phyloP scores from a whole-genome alignment of 495 filamentous ascomycete genomes.

The Hypoxylon cercidicola region DNA sequence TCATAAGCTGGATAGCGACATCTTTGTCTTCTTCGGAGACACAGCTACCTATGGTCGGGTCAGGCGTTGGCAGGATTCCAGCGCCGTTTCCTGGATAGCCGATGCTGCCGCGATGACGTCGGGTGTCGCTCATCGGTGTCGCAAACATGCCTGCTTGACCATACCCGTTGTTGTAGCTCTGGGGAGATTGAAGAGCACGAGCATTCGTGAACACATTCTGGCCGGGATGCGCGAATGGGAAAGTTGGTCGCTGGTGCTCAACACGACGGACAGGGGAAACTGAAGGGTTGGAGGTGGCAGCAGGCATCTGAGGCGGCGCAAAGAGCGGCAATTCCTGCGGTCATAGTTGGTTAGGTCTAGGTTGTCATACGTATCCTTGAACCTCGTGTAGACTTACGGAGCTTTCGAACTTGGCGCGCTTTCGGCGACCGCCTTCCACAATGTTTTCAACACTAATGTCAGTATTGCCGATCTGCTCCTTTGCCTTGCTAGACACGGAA shows the following conservation, averaged over 20 bases:
- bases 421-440: conserved; percentile 93
- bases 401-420: conserved; percentile 97
- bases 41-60: conserved; percentile 91
- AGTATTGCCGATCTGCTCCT: conserved; percentile 87
- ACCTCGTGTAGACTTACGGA: conserved; percentile 72
- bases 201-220: conserved; percentile 79
- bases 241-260: conserved; percentile 62
- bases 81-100: conserved; percentile 57
- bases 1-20: conserved; percentile 95
- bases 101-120: conserved; percentile 73
- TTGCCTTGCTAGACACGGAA: conserved; percentile 77
- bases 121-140: conserved; percentile 68
- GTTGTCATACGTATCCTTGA: conserved; percentile 27
- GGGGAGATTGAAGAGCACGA: conserved; percentile 80
- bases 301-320: conserved; percentile 90
- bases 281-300: conserved; percentile 87
- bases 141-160: conserved; percentile 57
- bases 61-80: conserved; percentile 83
- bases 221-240: conserved; percentile 76
- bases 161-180: conserved; percentile 70
- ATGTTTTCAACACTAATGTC: conserved; percentile 99
- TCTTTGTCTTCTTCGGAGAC: conserved; percentile 99
- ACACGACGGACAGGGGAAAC: conserved; percentile 87
- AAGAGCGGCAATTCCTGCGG: conserved; percentile 91
- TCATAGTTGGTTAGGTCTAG: conserved; percentile 29